Base-by-base conservation (phyloP, 1,139 yeast species). In the Zhuliangozyma blackwelliae region DNA sequence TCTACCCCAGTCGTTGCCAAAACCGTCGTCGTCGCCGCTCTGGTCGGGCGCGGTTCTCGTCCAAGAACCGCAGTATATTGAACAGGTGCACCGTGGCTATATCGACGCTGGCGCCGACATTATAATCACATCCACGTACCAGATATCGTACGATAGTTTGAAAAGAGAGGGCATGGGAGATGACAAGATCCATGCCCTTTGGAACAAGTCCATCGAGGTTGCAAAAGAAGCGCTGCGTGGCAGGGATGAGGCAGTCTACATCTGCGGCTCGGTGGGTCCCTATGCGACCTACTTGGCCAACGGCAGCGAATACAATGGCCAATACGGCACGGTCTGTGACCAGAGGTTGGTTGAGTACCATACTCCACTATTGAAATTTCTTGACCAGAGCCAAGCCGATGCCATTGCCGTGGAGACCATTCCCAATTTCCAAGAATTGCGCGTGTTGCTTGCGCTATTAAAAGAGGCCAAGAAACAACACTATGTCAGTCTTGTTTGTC, bases 231-330 rank as follows among this genome's bases (percentile, higher is more conserved):
- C 74, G 2, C 48, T 48, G 29, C 37, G 33, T 39, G 35, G 33
- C 5, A 27, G 35, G 5, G 13, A 35, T 10, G 31, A 40, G 12
- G 23, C 23, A 3, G 50, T 52, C 3, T 48, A 43, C 28, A 66
- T 80, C 5, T 75, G 75, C 8, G 89, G 82, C 0, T 75, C 84
- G 8, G 53, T 82, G n/a, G 92, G 90, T 0, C 88, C 92, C 0
- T 83, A 76, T 50, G 90, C 89, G 1, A 82, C 87, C 0, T 77
- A 56, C 44, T 54, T 81, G 29, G 77, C 81, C 21, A 70, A 78
- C 45, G 89, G 89, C 1, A 67, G 80, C 1, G 92, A 83, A 49
- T 83, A 79, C 50, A 77, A 81, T 2, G 90, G 90, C 0, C 63
- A 72, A 27, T 83, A 83, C 49, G 61, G 57, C 11, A 60, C 52